Base-by-base conservation (phyloP, 257 asterid genomes). In the Petunia axillaris region DNA sequence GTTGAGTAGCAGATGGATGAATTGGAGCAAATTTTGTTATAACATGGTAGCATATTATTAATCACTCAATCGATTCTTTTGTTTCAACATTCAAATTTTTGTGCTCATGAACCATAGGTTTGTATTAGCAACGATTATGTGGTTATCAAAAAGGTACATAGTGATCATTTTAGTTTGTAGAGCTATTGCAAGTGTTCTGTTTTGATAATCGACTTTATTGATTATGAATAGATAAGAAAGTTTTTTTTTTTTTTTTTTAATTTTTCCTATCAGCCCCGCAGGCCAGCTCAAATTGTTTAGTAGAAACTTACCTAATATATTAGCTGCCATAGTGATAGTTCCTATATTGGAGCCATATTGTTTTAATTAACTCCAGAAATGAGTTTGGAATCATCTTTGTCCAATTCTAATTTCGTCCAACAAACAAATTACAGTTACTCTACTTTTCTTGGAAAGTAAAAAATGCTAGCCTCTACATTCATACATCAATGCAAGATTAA, bases 1-100 rank as follows among this genome's bases (percentile, higher is more conserved):
- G 5, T 58, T 8, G 8, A 44, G 25, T 70, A 58, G 76, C n/a
- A 46, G 58, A 70, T 46, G 58, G 76, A 46, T 70, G 76, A 70
- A 70, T 57, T 46, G 46, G 71, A 64, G 4, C 48, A 37, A 38
- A 64, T 3, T 6, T 37, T 37, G 76, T 46, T 55, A 55, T 13
- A 54, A 11, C 25, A 25, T 25, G 25, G 13, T 11, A 11, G 25
- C 58, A 13, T 4, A 0, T 25, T 25, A 25, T 25, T 25, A 25
- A 25, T 25, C 25, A 25, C 25, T 25, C 25, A 25, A 25, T 25
- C 25, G 25, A 25, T 40, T 43, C 41, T 43, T 43, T 1, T 40
- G 5, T 4, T 68, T 14, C 2, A n/a, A 4, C 14, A 14, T 68
- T 68, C 76, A 68, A 25, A 4, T 44, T 44, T 68, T n/a, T 16